Base-by-base conservation (phyloP, 2,329 filamentous ascomycete species). In the Falciphora oryzae region DNA sequence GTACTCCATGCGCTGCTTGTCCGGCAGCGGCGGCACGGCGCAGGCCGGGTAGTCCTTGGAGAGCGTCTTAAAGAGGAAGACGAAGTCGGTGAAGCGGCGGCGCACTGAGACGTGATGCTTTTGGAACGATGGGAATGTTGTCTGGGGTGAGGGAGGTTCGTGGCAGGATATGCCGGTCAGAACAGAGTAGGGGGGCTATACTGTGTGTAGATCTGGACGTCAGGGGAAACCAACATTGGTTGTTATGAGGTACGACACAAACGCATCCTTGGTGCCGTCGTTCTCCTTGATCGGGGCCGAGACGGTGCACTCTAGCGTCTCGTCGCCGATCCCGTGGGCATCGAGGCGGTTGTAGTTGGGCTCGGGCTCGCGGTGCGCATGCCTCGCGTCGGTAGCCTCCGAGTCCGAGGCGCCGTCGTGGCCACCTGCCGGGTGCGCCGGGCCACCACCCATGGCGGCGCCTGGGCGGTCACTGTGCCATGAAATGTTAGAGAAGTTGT, bases 1-100 rank as follows among this genome's bases (percentile, higher is more conserved):
- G 74, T 98, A 98, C 74, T 97, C 93, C 91, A 99, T 97, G 78
- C 96, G 96, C 82, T 98, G 94, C 83, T 98, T 99, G 79, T 98
- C 95, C 63, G 95, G 95, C 64, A 99, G 83, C 60, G 95, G 95
- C 35, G 95, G 95, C 4, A 99, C 92, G 61, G 95, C 95, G 76
- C 90, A 92, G 79, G 92, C 91, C 66, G 93, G 92, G 72, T 92
- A 98, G 75, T 97, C 93, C 74, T 88, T 89, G 68, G 84, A 88
- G 63, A 99, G 87, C 38, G 91, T 89, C 78, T 96, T 97, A 80
- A 92, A 97, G 67, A 99, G 87, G 75, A 97, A 99, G 70, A 96
- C 89, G 75, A 99, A 99, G 79, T 99, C 95, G 70, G 94, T 98
- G 79, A 97, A 99, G 73, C 95, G 92, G 70, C 95, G 88, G 67